Base-by-base conservation (phyloP, 2,329 filamentous ascomycete genomes). In the Arthroderma sp. region DNA sequence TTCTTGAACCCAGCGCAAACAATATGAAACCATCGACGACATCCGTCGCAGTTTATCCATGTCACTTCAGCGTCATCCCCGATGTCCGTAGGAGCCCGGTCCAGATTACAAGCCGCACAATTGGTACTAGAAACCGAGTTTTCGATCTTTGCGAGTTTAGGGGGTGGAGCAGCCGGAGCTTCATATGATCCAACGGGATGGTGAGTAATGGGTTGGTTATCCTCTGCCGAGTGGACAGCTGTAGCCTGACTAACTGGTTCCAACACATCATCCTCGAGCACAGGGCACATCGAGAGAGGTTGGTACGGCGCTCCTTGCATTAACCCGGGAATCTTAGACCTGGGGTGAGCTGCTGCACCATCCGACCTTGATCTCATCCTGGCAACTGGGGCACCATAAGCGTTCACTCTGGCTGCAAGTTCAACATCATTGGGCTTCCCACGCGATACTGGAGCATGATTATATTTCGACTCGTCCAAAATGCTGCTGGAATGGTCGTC, bases 41-140 rank as follows among this genome's bases (percentile, higher is more conserved):
- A 83, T 28, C 76, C 78, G 58, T 82, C 78, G 56, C 79, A 83
- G 36, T 73, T 74, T 49, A 83, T 79, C 79, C 79, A 83, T 9
- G 68, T 68, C 46, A 66, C 64, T 48, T 69, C 65, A 44, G 74
- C 69, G 50, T 80, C 73, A 47, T 70, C 66, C 22, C 63, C 62
- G 7, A 65, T 68, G 31, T 69, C 68, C 22, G 66, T 59, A 32
- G 71, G 68, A 42, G 72, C 69, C 15, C 75, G 70, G 38, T 72
- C 65, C 45, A 73, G 68, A 36, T 73, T 69, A 55, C 77, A 81
- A 28, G 70, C 68, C 31, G 73, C 73, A 55, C 77, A 81, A 66
- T 54, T 64, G 67, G 53, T 22, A 22, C 15, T 22, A 22, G 15
- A 22, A 22, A 22, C 15, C 15, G 15, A 22, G 15, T 22, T 22